These are phyloP conservation scores for Alternaria consortialis DNA, from an alignment of 2,329 filamentous ascomycete genomes.

Conservation along the genomic window DNA sequence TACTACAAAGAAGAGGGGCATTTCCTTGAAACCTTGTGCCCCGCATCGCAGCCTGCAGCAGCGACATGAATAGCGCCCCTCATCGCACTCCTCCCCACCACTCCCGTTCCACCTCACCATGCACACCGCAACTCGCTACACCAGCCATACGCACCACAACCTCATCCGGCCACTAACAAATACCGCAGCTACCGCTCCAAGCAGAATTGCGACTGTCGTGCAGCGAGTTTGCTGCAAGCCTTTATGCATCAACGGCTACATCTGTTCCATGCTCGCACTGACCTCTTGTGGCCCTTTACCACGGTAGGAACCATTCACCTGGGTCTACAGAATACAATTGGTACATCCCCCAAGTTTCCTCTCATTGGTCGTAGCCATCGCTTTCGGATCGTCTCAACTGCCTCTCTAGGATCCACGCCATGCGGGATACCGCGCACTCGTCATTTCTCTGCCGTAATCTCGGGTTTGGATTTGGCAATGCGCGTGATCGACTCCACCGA, in stretches of 20 bases:
- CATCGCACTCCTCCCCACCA: constrained; percentile 11
- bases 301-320: constrained; percentile 18
- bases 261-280: constrained; percentile 19
- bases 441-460: constrained; percentile 4
- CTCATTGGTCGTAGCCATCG: not conserved
- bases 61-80: constrained; percentile 13
- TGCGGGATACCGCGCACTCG: not conserved
- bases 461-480: not conserved
- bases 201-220: constrained; percentile 7
- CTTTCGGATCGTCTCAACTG: not conserved
- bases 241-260: constrained; percentile 19
- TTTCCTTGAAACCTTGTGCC: constrained; percentile 16
- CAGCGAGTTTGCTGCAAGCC: constrained; percentile 5
- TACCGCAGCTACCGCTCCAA: constrained; percentile 11
- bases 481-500: not conserved
- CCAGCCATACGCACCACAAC: not conserved
- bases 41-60: constrained; percentile 20
- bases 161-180: constrained; percentile 16
- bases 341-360: not conserved
- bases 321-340: constrained; percentile 9
- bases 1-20: constrained; percentile 16
- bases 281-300: constrained; percentile 12
- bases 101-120: constrained; percentile 21
- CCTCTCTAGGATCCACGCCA: not conserved
- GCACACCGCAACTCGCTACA: constrained; percentile 30